Conservation (phyloP, 129 eudicot species). For the Calendula officinalis region DNA sequence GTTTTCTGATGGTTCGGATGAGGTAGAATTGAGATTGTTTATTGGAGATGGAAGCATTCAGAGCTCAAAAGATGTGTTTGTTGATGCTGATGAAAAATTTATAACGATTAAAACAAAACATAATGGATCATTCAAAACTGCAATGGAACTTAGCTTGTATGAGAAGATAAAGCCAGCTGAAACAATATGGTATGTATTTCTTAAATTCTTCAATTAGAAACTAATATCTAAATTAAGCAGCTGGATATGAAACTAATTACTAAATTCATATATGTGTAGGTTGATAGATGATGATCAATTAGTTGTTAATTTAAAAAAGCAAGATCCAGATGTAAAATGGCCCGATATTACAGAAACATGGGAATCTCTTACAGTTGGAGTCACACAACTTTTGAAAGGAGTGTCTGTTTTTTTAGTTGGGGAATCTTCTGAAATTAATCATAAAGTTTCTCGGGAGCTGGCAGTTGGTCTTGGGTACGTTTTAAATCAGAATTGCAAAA, state of each 20-base stretch:
- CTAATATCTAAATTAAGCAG: background rate
- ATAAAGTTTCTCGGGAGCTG: constrained; percentile 73
- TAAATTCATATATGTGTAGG: constrained; percentile 38
- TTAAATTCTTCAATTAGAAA: background rate
- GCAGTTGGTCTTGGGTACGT: constrained; percentile 93
- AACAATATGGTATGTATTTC: constrained; percentile 69
- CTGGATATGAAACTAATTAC: constrained; percentile 3
- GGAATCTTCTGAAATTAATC: constrained; percentile 85
- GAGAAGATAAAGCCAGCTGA: constrained; percentile 90
- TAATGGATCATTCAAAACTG: constrained; percentile 55
- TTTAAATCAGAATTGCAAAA: background rate
- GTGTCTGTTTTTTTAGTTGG: constrained; percentile 82
- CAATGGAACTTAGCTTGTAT: constrained; percentile 73
- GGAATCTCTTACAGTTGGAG: constrained; percentile 80
- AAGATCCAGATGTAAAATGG: constrained; percentile 88
- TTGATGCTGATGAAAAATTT: constrained; percentile 68
- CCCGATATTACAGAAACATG: constrained; percentile 94
- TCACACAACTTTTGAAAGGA: constrained; percentile 79
- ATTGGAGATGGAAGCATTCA: constrained; percentile 46
- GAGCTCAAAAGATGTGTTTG: constrained; percentile 61
- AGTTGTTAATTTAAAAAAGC: constrained; percentile 83
- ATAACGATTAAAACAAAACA: constrained; percentile 47
- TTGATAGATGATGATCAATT: constrained; percentile 80
- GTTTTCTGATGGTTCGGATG: constrained; percentile 81
- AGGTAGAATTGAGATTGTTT: constrained; percentile 76